A percentile compares a stretch with the other conserved stretches of the same genome.
phyloP scores from a whole-genome alignment of 495 filamentous ascomycete genomes.

The Arthonia radiata region DNA sequence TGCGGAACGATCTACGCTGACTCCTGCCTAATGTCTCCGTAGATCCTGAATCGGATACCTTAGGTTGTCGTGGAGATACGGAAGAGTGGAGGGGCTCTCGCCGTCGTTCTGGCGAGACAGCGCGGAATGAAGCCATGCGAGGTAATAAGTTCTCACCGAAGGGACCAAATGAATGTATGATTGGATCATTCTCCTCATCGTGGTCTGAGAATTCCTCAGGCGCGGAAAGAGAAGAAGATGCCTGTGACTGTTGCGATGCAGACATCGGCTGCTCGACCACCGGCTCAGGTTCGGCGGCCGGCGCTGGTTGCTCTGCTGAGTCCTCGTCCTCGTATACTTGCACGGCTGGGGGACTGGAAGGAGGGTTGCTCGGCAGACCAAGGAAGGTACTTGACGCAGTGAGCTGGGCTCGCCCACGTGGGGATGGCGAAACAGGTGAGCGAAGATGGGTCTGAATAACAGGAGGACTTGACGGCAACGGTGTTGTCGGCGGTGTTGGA shows the following conservation, averaged over 20 bases:
- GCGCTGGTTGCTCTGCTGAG: too few relatives aligned
- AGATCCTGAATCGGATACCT: slow-evolving; percentile 16
- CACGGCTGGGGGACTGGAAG: too few relatives aligned
- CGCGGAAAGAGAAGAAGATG: slow-evolving; percentile 2
- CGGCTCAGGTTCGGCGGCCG: too few relatives aligned
- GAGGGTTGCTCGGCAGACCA: too few relatives aligned
- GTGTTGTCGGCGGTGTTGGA: slow-evolving; percentile 15
- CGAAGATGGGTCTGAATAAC: slow-evolving; percentile 31
- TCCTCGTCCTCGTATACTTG: slow-evolving; percentile 41
- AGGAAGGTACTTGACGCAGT: too few relatives aligned
- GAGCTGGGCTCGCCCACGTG: slow-evolving; percentile 29
- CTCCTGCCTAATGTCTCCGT: slow-evolving; percentile 21
- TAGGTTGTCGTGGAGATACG: slow-evolving; percentile 16
- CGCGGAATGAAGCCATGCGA: slow-evolving; percentile 49
- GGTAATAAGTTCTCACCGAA: slow-evolving; percentile 60
- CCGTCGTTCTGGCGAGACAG: slow-evolving; percentile 26
- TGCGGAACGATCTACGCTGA: slow-evolving; percentile 3
- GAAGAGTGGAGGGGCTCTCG: slow-evolving; percentile 13
- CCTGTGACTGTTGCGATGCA: too few relatives aligned
- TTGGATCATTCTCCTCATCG: slow-evolving; percentile 81
- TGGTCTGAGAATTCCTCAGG: slow-evolving; percentile 42
- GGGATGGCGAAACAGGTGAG: slow-evolving; percentile 56
- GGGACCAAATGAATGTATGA: slow-evolving; percentile 72
- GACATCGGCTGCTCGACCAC: too few relatives aligned
- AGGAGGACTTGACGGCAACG: slow-evolving; percentile 37